phyloP scores from a whole-genome alignment of 305 asterid genomes.

The Fraxinus ornus region DNA sequence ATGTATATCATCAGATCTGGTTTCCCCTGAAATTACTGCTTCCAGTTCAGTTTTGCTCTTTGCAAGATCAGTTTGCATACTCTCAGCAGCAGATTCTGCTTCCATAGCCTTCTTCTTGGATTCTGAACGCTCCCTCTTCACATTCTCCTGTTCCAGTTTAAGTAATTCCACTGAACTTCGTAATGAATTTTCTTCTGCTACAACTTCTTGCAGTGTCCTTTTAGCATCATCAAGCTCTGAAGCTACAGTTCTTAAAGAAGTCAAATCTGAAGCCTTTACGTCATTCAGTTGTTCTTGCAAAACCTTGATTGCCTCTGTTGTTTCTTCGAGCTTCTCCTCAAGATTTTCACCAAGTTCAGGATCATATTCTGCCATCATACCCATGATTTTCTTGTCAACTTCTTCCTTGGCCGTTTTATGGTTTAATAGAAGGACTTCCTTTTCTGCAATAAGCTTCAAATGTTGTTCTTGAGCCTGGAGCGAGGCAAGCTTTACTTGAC shows the following conservation, averaged over 20 bases:
- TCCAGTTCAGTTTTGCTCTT: slow-evolving; percentile 38
- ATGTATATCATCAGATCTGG: slow-evolving; percentile 33
- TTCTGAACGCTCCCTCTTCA: slow-evolving; percentile 37
- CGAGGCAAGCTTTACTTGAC: slow-evolving; percentile 53
- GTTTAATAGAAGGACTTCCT: slow-evolving; percentile 51
- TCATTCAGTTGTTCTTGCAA: slow-evolving; percentile 49
- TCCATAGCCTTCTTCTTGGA: slow-evolving; percentile 37
- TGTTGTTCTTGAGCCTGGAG: slow-evolving; percentile 61
- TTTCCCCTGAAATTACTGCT: slow-evolving; percentile 13
- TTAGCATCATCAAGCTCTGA: slow-evolving; percentile 51
- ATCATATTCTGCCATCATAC: slow-evolving; percentile 42
- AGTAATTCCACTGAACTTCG: slow-evolving; percentile 41
- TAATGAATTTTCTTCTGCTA: slow-evolving; percentile 37
- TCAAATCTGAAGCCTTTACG: slow-evolving; percentile 53
- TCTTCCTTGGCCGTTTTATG: slow-evolving; percentile 52
- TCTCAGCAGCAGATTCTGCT: slow-evolving; percentile 41
- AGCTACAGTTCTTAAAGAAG: slow-evolving; percentile 30
- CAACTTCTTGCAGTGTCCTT: slow-evolving; percentile 37
- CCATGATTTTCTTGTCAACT: slow-evolving; percentile 41
- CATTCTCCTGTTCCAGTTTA: slow-evolving; percentile 40
- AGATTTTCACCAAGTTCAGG: slow-evolving; percentile 34
- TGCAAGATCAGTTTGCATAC: slow-evolving; percentile 40
- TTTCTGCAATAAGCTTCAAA: slow-evolving; percentile 49
- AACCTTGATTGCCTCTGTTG: slow-evolving; percentile 54
- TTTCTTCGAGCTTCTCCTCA: slow-evolving; percentile 55